Conservation (phyloP, 345 rosid species). For the Sonneratia caseolaris region DNA sequence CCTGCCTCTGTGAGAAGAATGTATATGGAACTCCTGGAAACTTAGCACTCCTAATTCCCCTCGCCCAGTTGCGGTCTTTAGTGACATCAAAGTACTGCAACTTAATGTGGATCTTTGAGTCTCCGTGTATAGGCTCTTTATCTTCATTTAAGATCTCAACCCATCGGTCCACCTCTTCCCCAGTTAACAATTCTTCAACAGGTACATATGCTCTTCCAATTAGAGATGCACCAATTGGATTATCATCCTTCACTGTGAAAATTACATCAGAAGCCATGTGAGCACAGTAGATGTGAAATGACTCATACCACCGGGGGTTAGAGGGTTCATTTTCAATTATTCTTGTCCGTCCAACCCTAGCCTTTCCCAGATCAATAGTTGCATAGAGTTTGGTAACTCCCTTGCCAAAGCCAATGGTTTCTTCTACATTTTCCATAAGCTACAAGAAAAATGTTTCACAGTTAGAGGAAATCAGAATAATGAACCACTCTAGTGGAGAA, state of each 20-base stretch:
- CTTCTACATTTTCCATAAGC: constrained; percentile 69
- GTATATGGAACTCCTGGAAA: constrained; percentile 93
- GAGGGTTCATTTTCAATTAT: constrained; percentile 41
- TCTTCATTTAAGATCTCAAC: constrained; percentile 67
- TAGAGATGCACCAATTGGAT: constrained; percentile 82
- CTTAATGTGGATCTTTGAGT: constrained; percentile 82
- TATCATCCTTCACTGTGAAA: constrained; percentile 83
- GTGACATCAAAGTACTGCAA: constrained; percentile 67
- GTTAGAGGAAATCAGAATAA: background rate
- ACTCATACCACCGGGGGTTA: constrained; percentile 78
- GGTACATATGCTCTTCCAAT: constrained; percentile 84
- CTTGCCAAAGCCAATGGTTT: constrained; percentile 72
- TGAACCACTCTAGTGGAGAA: background rate
- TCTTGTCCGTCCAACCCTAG: constrained; percentile 91
- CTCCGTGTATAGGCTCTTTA: constrained; percentile 43
- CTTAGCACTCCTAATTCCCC: constrained; percentile 59
- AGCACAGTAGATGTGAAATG: constrained; percentile 88
- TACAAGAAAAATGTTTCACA: constrained; percentile 16
- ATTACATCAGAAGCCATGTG: constrained; percentile 72
- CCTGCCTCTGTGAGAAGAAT: constrained; percentile 72
- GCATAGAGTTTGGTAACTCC: constrained; percentile 74
- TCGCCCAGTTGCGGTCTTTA: constrained; percentile 55
- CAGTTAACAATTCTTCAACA: constrained; percentile 54
- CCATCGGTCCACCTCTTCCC: constrained; percentile 89
- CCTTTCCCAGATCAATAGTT: constrained; percentile 75